Evolutionary conservation across 225 moss, liverwort and hornwort genomes (phyloP), one percentile per base, ranked within the genome.

Genomic region (Ulota crispa): DNA sequence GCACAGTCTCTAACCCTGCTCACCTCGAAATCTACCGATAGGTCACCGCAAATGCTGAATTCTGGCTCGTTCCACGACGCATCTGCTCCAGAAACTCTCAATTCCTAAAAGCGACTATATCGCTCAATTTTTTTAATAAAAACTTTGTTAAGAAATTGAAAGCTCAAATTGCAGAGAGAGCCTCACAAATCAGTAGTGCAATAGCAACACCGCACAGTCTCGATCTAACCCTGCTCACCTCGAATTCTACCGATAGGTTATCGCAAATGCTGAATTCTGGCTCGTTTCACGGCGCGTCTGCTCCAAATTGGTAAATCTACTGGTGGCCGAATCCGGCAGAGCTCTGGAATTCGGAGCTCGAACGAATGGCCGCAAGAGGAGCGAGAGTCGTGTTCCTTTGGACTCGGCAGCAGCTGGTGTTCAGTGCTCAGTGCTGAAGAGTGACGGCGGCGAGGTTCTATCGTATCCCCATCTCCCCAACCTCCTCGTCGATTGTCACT

Each of bases 371-470:
- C n/a, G 65, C 32, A 64, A 24, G 27, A 14, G 27, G 31, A 27
- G 26, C 14, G 45, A 27, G 26, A 45, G 45, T 13, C 45, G 13
- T 45, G 4, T 45, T 12, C 62, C 15, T 62, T 62, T 37, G 39
- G 45, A 31, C 31, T 27, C 57, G 9, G 31, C 14, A n/a, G 73
- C 30, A 13, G 45, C 4, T 4, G 39, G 14, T 14, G 9, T 43
- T 39, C 39, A 39, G 39, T 63, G 70, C 59, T 69, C 73, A 21
- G n/a, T n/a, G n/a, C n/a, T n/a, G n/a, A n/a, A n/a, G 20, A 59
- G 55, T 14, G 59, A 53, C 72, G 15, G 56, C 45, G 45, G 45
- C 45, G 45, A 45, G 45, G 16, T 84, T 79, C 84, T 50, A 45
- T 34, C 34, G n/a, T 3, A 34, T 34, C 34, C 4, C n/a, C n/a